A percentile compares a stretch with the other conserved stretches of the same genome.
phyloP scores from a whole-genome alignment of 257 asterid species.

The Ilex aquifolium region DNA sequence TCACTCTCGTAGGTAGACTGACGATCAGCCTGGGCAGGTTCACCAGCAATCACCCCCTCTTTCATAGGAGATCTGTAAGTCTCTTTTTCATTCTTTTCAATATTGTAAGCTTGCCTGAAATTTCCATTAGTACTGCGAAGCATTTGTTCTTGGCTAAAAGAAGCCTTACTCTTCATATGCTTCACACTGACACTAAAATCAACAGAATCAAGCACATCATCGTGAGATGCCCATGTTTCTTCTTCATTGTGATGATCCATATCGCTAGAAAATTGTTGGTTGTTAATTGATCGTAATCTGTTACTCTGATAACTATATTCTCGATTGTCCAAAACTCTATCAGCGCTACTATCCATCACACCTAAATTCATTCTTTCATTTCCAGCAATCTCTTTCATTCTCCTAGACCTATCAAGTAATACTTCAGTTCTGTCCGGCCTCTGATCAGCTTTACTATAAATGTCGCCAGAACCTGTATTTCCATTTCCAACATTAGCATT shows the following conservation, averaged over 20 bases:
- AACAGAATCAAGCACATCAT: constrained; percentile 36
- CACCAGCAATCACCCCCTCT: constrained; percentile 22
- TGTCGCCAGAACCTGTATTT: constrained; percentile 16
- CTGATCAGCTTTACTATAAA: constrained; percentile 11
- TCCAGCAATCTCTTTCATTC: constrained; percentile 25
- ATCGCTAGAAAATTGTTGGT: constrained; percentile 32
- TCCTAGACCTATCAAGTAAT: constrained; percentile 19
- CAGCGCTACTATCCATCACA: constrained; percentile 28
- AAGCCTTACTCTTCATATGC: constrained; percentile 26
- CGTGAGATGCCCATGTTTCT: constrained; percentile 39
- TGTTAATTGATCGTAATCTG: constrained; percentile 29
- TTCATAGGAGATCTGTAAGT: constrained; percentile 24
- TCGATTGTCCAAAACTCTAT: constrained; percentile 31
- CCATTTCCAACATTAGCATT: constrained; percentile 16
- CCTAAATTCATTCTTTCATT: constrained; percentile 15
- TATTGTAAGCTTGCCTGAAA: constrained; percentile 23
- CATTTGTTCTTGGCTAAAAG: constrained; percentile 32
- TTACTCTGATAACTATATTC: constrained; percentile 36
- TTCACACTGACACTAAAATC: constrained; percentile 53
- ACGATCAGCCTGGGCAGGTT: constrained; percentile 18
- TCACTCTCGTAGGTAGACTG: constrained; percentile 26
- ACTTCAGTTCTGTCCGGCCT: constrained; percentile 19
- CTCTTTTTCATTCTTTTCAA: constrained; percentile 31
- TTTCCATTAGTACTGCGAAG: constrained; percentile 18
- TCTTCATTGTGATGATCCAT: constrained; percentile 34